A percentile compares a stretch with the other conserved stretches of the same genome.
These are phyloP conservation scores for Epichloe scottii DNA, from an alignment of 2,329 filamentous ascomycete species.

Conservation along the genomic window DNA sequence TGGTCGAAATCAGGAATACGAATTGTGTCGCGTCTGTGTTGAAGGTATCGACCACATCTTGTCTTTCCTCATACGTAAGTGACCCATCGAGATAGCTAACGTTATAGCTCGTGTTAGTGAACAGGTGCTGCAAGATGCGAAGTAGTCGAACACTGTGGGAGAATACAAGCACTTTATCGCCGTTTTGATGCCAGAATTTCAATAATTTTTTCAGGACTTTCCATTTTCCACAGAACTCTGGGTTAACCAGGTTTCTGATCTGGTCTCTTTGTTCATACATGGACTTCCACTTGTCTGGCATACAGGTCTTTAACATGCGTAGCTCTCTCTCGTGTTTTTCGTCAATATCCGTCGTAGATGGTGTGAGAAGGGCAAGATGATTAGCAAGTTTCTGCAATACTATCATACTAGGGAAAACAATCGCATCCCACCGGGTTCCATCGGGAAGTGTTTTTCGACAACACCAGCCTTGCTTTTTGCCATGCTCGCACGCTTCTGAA, in stretches of 20 bases:
- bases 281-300: constrained; percentile 62
- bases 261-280: constrained; percentile 66
- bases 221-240: constrained; percentile 95
- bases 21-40: constrained; percentile 81
- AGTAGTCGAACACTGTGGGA: constrained; percentile 82
- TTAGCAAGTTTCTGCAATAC: constrained; percentile 82
- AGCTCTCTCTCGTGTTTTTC: constrained; percentile 73
- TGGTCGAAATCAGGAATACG: constrained; percentile 90
- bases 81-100: constrained; percentile 83
- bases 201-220: constrained; percentile 77
- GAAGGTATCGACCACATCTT: constrained; percentile 76
- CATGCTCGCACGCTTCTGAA: constrained; percentile 54
- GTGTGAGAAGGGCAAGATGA: constrained; percentile 81
- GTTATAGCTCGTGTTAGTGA: constrained; percentile 79
- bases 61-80: constrained; percentile 71
- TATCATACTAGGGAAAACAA: constrained; percentile 76
- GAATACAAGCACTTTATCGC: constrained; percentile 92
- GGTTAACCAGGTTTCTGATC: constrained; percentile 69
- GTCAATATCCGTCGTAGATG: constrained; percentile 44
- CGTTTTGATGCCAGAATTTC: constrained; percentile 77
- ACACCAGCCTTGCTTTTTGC: constrained; percentile 64
- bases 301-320: constrained; percentile 57
- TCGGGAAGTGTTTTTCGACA: constrained; percentile 50
- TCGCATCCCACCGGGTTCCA: constrained; percentile 56
- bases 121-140: constrained; percentile 71